Evolutionary conservation across 495 filamentous ascomycete species (phyloP), one percentile per base, ranked within the genome.

Genomic region (Penicillium simplicissimum): DNA sequence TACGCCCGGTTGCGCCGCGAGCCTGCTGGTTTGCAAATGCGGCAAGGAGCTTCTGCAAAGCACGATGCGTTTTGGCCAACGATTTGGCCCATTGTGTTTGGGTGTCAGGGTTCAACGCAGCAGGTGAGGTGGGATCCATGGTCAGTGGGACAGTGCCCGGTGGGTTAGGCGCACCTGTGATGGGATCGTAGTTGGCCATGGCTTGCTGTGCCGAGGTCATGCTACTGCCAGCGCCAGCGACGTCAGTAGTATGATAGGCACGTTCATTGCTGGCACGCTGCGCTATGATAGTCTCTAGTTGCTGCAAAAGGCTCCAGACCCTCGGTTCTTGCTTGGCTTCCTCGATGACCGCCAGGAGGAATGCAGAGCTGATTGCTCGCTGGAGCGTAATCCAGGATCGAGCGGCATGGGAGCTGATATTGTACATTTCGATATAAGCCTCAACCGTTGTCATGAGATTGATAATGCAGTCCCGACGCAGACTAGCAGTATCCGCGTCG

Each of bases 11-110:
- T 13, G 28, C 8, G 14, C 53, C 31, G 47, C 66, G 63, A 5
- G 47, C 35, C n/a, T 55, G 55, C 8, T 71, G 70, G 33, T 70
- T 68, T 33, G 66, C 71, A 52, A 82, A 75, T 11, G 78, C 79
- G 9, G 65, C 57, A 52, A 81, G 73, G 0, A 82, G 71, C 55
- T 82, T 82, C 48, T 79, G 76, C 25, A 82, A 60, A 8, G 79
- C 79, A 31, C 76, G 77, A 25, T 81, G 75, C 7, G 78, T 79
- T 58, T 80, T 80, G 6, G 77, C 74, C 11, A 82, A 59, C 0
- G 78, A 77, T 36, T 79, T 80, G 11, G 79, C 77, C 79, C 78
- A 82, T 63, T 81, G 79, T 0, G 77, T 75, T 60, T 78, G 75
- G 11, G 73, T 71, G 38, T 81, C 79, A 19, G 67, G 67, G 4